Base-by-base conservation (phyloP, 768 basidiomycete species). In the Mycena galopus region DNA sequence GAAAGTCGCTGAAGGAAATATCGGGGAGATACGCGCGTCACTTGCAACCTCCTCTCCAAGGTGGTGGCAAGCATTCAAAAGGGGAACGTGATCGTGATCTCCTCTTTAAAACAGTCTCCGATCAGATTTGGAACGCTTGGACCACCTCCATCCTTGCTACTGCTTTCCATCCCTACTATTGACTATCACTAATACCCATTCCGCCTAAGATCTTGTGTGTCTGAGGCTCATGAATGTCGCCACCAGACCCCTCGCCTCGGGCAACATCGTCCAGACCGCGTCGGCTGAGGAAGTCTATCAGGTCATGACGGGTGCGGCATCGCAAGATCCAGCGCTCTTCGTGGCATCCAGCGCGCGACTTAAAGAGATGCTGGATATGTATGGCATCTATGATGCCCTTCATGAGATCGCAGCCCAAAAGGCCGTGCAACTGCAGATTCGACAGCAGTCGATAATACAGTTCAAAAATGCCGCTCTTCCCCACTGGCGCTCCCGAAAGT, bases 401-500 rank as follows among this genome's bases (percentile, higher is more conserved):
- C 90, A 93, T 75, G 88, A 91, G 74, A 94, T 96, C 79, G 93
- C 94, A 27, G 85, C 89, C 32, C 87, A 90, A 75, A 83, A 82
- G 73, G 80, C 85, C 2, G 80, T 92, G n/a, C 91, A 93, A 17
- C 80, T 93, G 42, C 83, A 83, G 19, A 88, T 96, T 60, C 90
- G 96, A 50, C 89, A 93, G 75, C 93, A 94, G 79, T 91, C 93
- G 29, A 94, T 95, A 73, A 93, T 97, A 66, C 95, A 96, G 77
- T 93, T 96, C 84, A 97, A 97, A 83, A 97, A 96, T 76, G 86
- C 88, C 1, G 92, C 91, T 3, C 80, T 91, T 4, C 82, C 82
- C 59, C 92, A 94, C 77, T 97, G 96, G 96, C 86, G 88, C 78
- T 92, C 91, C 35, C 84, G 91, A 83, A 94, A 90, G 95, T 94